A percentile compares a stretch with the other conserved stretches of the same genome.
phyloP scores from a whole-genome alignment of 2,329 filamentous ascomycete genomes.

The Rhinocladiella similis region DNA sequence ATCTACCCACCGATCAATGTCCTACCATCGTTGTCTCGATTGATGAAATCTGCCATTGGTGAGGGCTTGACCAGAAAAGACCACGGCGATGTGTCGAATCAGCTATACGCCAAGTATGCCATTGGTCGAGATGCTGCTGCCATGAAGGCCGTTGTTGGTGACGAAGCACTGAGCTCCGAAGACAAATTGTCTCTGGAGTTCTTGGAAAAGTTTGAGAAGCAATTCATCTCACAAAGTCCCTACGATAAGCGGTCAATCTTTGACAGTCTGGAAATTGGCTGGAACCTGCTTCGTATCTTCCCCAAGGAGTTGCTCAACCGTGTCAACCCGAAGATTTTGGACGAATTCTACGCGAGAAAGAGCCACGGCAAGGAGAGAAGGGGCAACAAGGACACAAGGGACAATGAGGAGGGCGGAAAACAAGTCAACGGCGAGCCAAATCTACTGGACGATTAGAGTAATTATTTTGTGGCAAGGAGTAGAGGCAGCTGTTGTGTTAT shows the following conservation, averaged over 20 bases:
- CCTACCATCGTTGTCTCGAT: conserved; percentile 91
- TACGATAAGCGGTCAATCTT: conserved; percentile 91
- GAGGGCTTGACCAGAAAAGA: conserved; percentile 96
- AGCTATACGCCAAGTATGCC: conserved; percentile 99
- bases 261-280: conserved; percentile 93
- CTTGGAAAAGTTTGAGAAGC: conserved; percentile 95
- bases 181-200: conserved; percentile 98
- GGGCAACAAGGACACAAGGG: conserved; percentile 48
- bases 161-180: conserved; percentile 91
- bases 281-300: conserved; percentile 95
- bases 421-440: conserved; percentile 29
- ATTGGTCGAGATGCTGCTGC: conserved; percentile 94
- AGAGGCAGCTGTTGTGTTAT: background rate
- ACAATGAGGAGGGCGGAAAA: conserved; percentile 37
- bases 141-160: conserved; percentile 99
- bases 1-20: conserved; percentile 99
- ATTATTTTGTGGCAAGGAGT: no score
- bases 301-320: conserved; percentile 98
- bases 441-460: conserved; percentile 23
- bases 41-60: conserved; percentile 99
- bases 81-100: conserved; percentile 97
- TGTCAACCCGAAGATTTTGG: conserved; percentile 78
- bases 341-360: conserved; percentile 71
- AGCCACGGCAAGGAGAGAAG: conserved; percentile 28
- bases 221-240: conserved; percentile 86